Percentiles rank a stretch among this genome's conserved stretches.
Conservation (phyloP, 2,329 filamentous ascomycete genomes). For the Metarhizium rileyi region DNA sequence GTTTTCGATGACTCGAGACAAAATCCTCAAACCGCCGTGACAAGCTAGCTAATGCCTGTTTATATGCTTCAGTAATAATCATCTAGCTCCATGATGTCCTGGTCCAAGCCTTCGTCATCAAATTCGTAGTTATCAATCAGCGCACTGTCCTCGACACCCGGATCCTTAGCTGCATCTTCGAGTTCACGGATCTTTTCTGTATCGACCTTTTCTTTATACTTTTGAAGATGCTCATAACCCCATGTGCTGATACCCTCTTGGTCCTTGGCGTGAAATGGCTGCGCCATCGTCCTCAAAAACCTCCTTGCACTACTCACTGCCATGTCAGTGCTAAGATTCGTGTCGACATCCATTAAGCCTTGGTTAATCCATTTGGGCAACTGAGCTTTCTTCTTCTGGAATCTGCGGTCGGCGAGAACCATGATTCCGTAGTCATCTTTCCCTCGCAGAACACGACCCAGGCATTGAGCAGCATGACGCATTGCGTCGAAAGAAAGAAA, state of each 20-base stretch:
- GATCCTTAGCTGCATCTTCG: slow-evolving; percentile 30
- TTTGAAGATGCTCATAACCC: slow-evolving; percentile 69
- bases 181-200: slow-evolving; percentile 57
- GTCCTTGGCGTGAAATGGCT: slow-evolving; percentile 72
- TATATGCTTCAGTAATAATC: slow-evolving; percentile 15
- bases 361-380: slow-evolving; percentile 96
- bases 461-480: slow-evolving; percentile 94
- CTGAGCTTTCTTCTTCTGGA: slow-evolving; percentile 82
- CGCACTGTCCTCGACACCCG: slow-evolving; percentile 10
- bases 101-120: slow-evolving; percentile 42
- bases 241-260: slow-evolving; percentile 92
- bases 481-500: slow-evolving; percentile 98
- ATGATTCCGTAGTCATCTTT: slow-evolving; percentile 99
- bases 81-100: slow-evolving; percentile 46
- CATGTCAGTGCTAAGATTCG: slow-evolving; percentile 92
- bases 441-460: slow-evolving; percentile 86
- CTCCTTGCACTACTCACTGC: slow-evolving; percentile 80
- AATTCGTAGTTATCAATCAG: slow-evolving; percentile 36
- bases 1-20: not conserved
- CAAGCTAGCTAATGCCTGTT: not conserved
- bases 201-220: slow-evolving; percentile 67
- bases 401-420: slow-evolving; percentile 90
- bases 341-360: slow-evolving; percentile 73
- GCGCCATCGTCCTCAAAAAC: slow-evolving; percentile 85
- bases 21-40: not conserved